phyloP scores from a whole-genome alignment of 306 rosid genomes.

The Luffa acutangula region DNA sequence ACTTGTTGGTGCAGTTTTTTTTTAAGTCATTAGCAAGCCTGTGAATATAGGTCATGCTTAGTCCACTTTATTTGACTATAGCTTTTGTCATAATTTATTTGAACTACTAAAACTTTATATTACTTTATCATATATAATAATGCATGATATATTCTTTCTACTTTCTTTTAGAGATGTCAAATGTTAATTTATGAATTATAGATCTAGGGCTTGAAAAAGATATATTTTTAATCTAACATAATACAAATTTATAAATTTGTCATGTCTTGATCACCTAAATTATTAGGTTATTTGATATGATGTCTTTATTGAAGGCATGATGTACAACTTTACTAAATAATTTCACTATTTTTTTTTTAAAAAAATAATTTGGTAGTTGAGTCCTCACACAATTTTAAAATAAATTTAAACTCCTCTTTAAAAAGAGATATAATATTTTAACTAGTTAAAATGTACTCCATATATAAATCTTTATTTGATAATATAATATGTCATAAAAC shows the following conservation, averaged over 20 bases:
- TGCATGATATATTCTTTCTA: not conserved
- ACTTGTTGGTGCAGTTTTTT: not conserved
- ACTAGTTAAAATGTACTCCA: too few species aligned
- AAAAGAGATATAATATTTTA: too few species aligned
- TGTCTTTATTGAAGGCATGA: not conserved
- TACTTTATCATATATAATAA: not conserved
- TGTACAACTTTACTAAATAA: not conserved
- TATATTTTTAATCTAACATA: not conserved
- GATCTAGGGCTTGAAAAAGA: not conserved
- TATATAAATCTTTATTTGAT: too few species aligned
- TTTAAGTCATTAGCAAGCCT: not conserved
- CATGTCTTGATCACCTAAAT: not conserved
- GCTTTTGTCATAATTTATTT: not conserved
- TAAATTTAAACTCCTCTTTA: too few species aligned
- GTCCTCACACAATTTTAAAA: too few species aligned
- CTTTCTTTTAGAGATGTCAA: not conserved
- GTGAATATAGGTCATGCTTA: not conserved
- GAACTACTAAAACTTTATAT: not conserved
- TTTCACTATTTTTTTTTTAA: not conserved
- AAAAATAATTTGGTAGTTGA: not conserved
- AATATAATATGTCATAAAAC: too few species aligned
- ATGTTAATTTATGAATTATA: not conserved
- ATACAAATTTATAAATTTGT: not conserved
- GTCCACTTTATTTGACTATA: not conserved
- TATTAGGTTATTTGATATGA: not conserved